Evolutionary conservation across 352 stramenopile species (phyloP), one percentile per base, ranked within the genome.

Genomic region (Pythium brachiatum): DNA sequence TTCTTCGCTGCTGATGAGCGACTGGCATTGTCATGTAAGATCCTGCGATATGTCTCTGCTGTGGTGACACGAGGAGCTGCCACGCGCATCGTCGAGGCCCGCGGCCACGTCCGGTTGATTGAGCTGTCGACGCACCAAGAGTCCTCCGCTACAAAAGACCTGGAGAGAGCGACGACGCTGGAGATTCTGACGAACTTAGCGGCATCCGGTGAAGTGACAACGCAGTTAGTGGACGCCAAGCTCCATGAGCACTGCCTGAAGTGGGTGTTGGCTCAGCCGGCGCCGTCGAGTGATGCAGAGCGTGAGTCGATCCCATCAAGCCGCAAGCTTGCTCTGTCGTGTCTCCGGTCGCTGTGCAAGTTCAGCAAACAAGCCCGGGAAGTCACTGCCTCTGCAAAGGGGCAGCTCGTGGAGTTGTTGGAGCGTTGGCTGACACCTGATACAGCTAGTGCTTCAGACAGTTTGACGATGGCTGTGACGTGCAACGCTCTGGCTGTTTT

Each of bases 111-210:
- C 4, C 59, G 64, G 3, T 47, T 88, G 11, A 55, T 88, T 7
- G 74, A 80, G 5, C 54, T 90, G 26, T 46, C 31, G 1, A 57
- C 53, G 0, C 23, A 61, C n/a, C 65, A 72, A 62, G 65, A 72
- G 46, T 31, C 57, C 13, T 52, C 50, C 3, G 18, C 25, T 0
- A 60, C 54, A 3, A 62, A 60, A 12, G 60, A 70, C 27, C 52
- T 64, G 0, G 21, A 73, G 18, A 44, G 60, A 3, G 51, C 47
- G 1, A 60, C 57, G 15, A 85, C 73, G 0, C 64, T 88, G 29
- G 64, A 86, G 60, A 82, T 80, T 39, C 72, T 90, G 7, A 66
- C 67, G 0, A 87, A 87, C 48, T 50, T 90, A 15, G 64, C 78
- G 1, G 32, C 54, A 7, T 70, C 72, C 25, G 65, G 62, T 5